phyloP scores from a whole-genome alignment of 2,329 filamentous ascomycete species.

The Cercospora brassicicola region DNA sequence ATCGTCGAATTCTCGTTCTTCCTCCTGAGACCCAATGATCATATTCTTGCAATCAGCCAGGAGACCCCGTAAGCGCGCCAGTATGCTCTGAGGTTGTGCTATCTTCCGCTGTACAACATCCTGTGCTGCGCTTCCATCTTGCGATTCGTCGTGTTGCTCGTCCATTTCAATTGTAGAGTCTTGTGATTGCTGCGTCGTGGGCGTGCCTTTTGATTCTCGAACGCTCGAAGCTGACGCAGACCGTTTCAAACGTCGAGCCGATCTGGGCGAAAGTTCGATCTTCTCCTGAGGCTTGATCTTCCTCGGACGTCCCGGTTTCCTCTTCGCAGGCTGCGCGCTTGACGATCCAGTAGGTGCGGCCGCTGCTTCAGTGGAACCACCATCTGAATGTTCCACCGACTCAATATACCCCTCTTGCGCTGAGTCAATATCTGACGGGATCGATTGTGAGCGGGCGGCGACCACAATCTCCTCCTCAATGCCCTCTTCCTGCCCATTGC shows the following conservation, averaged over 20 bases:
- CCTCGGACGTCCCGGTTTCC: conserved; percentile 32
- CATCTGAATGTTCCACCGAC: not conserved
- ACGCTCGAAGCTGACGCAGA: conserved; percentile 27
- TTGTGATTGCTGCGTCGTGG: not conserved
- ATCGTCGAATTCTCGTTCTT: conserved; percentile 73
- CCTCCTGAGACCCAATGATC: conserved; percentile 63
- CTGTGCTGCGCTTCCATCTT: not conserved
- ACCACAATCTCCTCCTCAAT: conserved; percentile 46
- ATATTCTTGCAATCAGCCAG: conserved; percentile 61
- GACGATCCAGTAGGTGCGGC: not conserved
- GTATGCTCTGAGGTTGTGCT: conserved; percentile 51
- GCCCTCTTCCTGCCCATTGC: conserved; percentile 35
- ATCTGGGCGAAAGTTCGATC: conserved; percentile 9
- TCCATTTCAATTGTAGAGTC: not conserved
- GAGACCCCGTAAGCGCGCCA: conserved; percentile 56
- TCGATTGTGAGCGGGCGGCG: conserved; percentile 18
- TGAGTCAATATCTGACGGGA: conserved; percentile 13
- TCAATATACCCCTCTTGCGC: not conserved
- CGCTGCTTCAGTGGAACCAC: not conserved
- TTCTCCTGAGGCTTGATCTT: conserved; percentile 26
- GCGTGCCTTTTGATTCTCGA: not conserved
- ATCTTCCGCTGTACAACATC: conserved; percentile 33
- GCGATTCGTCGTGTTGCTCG: conserved; percentile 3
- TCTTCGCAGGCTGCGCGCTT: conserved; percentile 23
- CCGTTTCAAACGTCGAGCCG: conserved; percentile 30